These are phyloP conservation scores for Chrysosphaeria jannelii DNA, from an alignment of 2,329 filamentous ascomycete species.

Conservation along the genomic window DNA sequence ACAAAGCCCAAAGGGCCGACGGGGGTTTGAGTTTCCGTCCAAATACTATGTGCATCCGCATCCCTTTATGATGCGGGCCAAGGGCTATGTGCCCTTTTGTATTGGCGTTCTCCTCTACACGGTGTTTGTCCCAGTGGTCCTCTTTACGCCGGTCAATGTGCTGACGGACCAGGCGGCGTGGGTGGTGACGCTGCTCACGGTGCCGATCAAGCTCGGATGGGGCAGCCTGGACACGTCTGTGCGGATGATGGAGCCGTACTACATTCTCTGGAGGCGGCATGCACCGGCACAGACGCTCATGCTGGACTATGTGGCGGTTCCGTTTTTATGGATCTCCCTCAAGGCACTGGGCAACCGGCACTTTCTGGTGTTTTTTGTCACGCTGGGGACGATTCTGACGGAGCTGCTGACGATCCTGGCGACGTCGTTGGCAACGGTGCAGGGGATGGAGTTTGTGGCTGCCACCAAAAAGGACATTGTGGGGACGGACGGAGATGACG, in stretches of 20 bases:
- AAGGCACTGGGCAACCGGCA: slow-evolving; percentile 32
- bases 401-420: slow-evolving; percentile 44
- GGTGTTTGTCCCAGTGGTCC: slow-evolving; percentile 25
- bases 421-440: slow-evolving; percentile 31
- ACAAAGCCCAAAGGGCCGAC: too few relatives aligned
- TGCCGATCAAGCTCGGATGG: slow-evolving; percentile 38
- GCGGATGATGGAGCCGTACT: slow-evolving; percentile 47
- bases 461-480: slow-evolving; percentile 3
- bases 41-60: slow-evolving; percentile 31
- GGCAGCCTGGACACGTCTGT: slow-evolving; percentile 35
- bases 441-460: slow-evolving; percentile 23
- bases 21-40: too few relatives aligned
- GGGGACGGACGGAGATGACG: slow-evolving; percentile 4
- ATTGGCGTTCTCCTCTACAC: slow-evolving; percentile 23
- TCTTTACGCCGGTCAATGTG: slow-evolving; percentile 24
- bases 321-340: slow-evolving; percentile 33
- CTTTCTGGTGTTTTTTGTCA: slow-evolving; percentile 33
- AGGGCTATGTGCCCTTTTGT: slow-evolving; percentile 29
- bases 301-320: slow-evolving; percentile 42
- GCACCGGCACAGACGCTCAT: slow-evolving; percentile 34
- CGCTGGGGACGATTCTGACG: slow-evolving; percentile 38
- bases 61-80: slow-evolving; percentile 33
- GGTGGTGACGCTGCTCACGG: slow-evolving; percentile 32
- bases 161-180: slow-evolving; percentile 32
- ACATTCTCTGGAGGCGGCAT: slow-evolving; percentile 33